A percentile compares a stretch with the other conserved stretches of the same genome.
Evolutionary conservation across 257 asterid genomes (phyloP).

Genomic region (Ilex asprella): DNA sequence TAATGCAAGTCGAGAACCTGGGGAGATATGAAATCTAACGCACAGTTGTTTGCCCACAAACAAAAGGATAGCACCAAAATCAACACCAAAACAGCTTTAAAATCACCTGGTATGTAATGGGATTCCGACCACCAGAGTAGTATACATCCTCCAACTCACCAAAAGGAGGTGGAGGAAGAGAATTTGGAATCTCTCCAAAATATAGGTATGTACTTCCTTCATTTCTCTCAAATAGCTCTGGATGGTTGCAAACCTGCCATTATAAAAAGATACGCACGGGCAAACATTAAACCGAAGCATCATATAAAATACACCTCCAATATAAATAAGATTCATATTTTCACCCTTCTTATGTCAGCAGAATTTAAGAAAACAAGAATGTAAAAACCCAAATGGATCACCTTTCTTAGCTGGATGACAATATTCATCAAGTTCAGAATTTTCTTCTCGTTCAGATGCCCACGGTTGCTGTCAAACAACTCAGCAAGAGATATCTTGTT

Average conservation of each 20-base stretch:
- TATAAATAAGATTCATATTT: neutral
- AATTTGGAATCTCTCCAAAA: slow-evolving; percentile 76
- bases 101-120: slow-evolving; percentile 72
- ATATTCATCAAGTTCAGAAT: slow-evolving; percentile 92
- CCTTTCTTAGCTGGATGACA: slow-evolving; percentile 98
- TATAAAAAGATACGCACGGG: slow-evolving; percentile 3
- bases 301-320: neutral
- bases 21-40: neutral
- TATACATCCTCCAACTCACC: slow-evolving; percentile 79
- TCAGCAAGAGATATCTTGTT: slow-evolving; percentile 93
- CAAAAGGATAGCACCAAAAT: slow-evolving; percentile 6
- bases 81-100: slow-evolving; percentile 1
- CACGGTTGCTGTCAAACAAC: slow-evolving; percentile 88
- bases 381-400: slow-evolving; percentile 14
- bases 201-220: slow-evolving; percentile 86
- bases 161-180: slow-evolving; percentile 85
- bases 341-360: slow-evolving; percentile 1
- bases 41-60: slow-evolving; percentile 4
- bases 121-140: slow-evolving; percentile 80
- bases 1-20: too few species aligned
- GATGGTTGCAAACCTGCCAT: slow-evolving; percentile 93
- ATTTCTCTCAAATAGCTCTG: slow-evolving; percentile 96
- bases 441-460: slow-evolving; percentile 92
- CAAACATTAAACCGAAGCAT: neutral
- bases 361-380: slow-evolving; percentile 10